phyloP scores from a whole-genome alignment of 805 yeast species.

The Naumovozyma castellii region DNA sequence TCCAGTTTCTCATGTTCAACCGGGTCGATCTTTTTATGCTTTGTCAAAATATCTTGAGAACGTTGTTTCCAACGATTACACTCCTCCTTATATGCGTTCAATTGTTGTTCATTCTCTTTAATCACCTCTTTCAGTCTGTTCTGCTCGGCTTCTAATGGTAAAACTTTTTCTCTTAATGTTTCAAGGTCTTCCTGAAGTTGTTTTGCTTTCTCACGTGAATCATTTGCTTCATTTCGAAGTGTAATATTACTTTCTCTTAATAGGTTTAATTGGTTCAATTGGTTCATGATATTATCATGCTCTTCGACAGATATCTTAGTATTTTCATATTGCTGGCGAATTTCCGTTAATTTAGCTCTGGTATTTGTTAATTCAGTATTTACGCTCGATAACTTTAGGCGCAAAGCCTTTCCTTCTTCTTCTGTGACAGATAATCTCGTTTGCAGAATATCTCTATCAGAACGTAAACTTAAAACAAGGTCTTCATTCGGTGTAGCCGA shows the following conservation, averaged over 20 bases:
- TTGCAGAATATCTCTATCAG: conserved; percentile 64
- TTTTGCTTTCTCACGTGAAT: conserved; percentile 24
- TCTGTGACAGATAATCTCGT: conserved; percentile 43
- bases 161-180: conserved; percentile 28
- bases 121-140: conserved; percentile 33
- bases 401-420: conserved; percentile 46
- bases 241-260: conserved; percentile 61
- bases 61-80: conserved; percentile 50
- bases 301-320: conserved; percentile 23
- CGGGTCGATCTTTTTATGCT: conserved; percentile 40
- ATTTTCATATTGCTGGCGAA: conserved; percentile 29
- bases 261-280: conserved; percentile 51
- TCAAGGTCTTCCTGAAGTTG: conserved; percentile 35
- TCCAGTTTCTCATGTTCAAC: conserved; percentile 34
- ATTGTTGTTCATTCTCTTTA: conserved; percentile 41
- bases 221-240: conserved; percentile 43
- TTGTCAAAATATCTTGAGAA: conserved; percentile 38
- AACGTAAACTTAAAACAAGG: conserved; percentile 53
- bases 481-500: conserved; percentile 36
- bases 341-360: conserved; percentile 37
- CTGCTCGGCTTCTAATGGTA: conserved; percentile 38
- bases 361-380: conserved; percentile 34
- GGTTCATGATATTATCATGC: conserved; percentile 40
- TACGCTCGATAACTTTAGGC: conserved; percentile 40
- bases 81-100: conserved; percentile 42